Evolutionary conservation across 768 basidiomycete genomes (phyloP).

Genomic region (Trametes maxima): DNA sequence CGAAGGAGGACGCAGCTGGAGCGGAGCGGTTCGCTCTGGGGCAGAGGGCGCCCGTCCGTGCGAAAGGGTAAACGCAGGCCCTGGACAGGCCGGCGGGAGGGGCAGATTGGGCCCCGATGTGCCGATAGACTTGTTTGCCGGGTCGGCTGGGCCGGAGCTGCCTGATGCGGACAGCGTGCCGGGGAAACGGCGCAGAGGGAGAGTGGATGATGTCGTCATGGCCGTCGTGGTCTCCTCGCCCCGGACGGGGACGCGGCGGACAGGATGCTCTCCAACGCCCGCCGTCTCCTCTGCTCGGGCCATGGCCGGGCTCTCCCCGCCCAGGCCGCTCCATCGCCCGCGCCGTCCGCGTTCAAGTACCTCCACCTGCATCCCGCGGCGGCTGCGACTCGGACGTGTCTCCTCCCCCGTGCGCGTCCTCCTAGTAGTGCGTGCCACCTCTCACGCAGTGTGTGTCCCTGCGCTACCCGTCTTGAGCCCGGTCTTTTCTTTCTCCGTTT

Average conservation of each 20-base stretch:
- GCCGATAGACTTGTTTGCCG: not conserved
- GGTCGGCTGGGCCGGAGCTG: not conserved
- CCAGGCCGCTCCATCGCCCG: not conserved
- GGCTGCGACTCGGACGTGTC: not conserved
- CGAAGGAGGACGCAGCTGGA: too few relatives aligned
- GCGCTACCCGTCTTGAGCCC: not conserved
- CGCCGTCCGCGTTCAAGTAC: not conserved
- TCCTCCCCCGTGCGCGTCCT: not conserved
- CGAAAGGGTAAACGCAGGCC: not conserved
- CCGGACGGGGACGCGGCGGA: too few relatives aligned
- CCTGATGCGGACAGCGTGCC: not conserved
- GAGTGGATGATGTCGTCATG: conserved; percentile 8
- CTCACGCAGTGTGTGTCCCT: too few relatives aligned
- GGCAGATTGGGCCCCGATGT: not conserved
- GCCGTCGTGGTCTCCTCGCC: not conserved
- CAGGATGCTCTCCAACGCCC: too few relatives aligned
- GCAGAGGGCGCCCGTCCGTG: too few relatives aligned
- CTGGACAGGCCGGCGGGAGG: not conserved
- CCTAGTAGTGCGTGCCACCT: too few relatives aligned
- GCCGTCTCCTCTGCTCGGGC: not conserved
- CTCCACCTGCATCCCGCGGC: too few relatives aligned
- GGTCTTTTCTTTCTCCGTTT: not conserved
- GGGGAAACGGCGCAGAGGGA: not conserved
- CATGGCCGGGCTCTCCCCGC: not conserved
- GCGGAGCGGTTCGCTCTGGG: too few relatives aligned